phyloP scores from a whole-genome alignment of 2,329 filamentous ascomycete species.

The Fusarium sp. region DNA sequence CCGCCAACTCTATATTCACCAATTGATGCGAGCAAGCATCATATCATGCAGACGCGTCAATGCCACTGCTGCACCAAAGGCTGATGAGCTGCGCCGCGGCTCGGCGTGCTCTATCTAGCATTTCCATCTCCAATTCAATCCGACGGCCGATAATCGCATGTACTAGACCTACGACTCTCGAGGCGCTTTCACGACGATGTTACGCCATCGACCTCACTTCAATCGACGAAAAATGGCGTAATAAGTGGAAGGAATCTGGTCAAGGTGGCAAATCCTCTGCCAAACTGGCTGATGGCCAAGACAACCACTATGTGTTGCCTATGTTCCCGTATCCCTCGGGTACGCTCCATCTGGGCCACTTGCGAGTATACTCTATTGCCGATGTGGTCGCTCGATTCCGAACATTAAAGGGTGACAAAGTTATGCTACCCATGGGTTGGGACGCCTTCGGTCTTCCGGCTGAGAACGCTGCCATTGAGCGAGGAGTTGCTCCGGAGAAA shows the following conservation, averaged over 20 bases:
- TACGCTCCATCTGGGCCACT: constrained; percentile 86
- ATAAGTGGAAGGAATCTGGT: constrained; percentile 57
- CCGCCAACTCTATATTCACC: constrained; percentile 3
- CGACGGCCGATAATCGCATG: constrained; percentile 28
- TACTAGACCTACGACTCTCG: constrained; percentile 14
- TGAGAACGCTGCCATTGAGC: constrained; percentile 91
- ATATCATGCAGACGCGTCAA: constrained; percentile 51
- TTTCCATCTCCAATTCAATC: constrained; percentile 24
- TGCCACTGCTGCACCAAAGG: constrained; percentile 52
- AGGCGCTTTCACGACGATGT: constrained; percentile 47
- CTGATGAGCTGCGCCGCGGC: constrained; percentile 46
- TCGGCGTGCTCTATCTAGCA: constrained; percentile 32
- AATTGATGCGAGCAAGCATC: constrained; percentile 37
- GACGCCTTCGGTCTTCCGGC: constrained; percentile 93
- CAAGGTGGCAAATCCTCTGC: constrained; percentile 15
- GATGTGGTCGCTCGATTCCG: constrained; percentile 86
- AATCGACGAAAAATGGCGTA: constrained; percentile 67
- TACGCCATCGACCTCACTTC: constrained; percentile 64
- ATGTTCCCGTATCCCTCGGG: constrained; percentile 97
- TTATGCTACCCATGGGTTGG: constrained; percentile 94
- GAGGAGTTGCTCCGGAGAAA: constrained; percentile 80
- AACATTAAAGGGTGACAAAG: constrained; percentile 79
- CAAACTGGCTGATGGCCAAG: constrained; percentile 42
- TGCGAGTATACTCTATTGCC: constrained; percentile 91
- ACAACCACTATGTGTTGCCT: constrained; percentile 79